A percentile compares a stretch with the other conserved stretches of the same genome.
Conservation (phyloP, 1,284 basidiomycete species). For the Trametes polyzona region DNA sequence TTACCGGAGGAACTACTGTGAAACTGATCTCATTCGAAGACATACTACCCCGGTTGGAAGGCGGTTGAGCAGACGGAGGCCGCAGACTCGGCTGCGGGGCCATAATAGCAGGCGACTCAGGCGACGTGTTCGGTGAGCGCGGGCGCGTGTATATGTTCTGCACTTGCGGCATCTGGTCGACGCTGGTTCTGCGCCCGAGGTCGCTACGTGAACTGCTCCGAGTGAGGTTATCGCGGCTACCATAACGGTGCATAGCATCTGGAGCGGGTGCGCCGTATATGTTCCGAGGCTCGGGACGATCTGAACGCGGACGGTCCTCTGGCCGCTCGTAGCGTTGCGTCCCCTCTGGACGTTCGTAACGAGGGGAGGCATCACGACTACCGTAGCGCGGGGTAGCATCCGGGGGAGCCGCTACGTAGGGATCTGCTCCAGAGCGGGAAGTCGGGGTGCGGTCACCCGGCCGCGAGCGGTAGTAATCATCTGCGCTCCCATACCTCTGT, state of each 20-base stretch:
- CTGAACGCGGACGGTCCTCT: constrained; percentile 3
- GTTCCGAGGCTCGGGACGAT: neutral
- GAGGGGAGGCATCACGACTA: neutral
- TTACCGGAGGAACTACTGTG: constrained; percentile 21
- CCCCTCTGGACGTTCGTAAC: neutral
- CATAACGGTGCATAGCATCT: constrained; percentile 3
- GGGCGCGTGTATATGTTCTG: constrained; percentile 28
- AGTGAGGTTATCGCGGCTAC: constrained; percentile 12
- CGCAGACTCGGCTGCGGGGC: constrained; percentile 19
- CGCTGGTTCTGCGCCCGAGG: neutral
- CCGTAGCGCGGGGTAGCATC: constrained; percentile 2
- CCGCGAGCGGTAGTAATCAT: constrained; percentile 12
- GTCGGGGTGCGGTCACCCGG: constrained; percentile 5
- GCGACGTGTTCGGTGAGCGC: constrained; percentile 27
- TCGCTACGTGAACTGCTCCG: constrained; percentile 8
- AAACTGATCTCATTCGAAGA: constrained; percentile 26
- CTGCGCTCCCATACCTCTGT: neutral
- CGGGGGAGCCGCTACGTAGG: neutral
- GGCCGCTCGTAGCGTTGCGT: too few relatives aligned
- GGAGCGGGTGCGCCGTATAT: constrained; percentile 2
- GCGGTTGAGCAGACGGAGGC: constrained; percentile 7
- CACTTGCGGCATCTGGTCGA: neutral
- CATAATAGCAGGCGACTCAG: constrained; percentile 13
- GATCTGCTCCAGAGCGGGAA: neutral
- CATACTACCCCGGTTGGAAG: constrained; percentile 24